Evolutionary conservation across 73 alveolate genomes (phyloP), one percentile per base, ranked within the genome.

Genomic region (Stentor coeruleus): DNA sequence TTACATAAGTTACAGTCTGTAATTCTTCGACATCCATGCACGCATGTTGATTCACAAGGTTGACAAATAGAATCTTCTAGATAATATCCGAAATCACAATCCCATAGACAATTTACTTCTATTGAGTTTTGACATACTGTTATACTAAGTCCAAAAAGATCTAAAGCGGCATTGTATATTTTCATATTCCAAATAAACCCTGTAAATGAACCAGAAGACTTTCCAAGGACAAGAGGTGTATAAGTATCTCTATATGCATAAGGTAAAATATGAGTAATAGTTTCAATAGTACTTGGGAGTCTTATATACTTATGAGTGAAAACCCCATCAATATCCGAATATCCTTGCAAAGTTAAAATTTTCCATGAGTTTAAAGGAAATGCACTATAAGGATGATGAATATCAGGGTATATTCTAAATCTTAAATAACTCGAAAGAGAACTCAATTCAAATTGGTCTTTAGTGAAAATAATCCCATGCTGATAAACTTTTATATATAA

Each of bases 281-380:
- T n/a, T n/a, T n/a, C n/a, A n/a, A n/a, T n/a, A 11, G 6, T 49
- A 20, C 66, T 49, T 6, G 66, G 66, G 20, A 20, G 66, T 11
- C 6, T 49, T 11, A 49, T 49, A 49, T 49, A 49, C n/a, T n/a
- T n/a, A n/a, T n/a, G n/a, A n/a, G n/a, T n/a, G n/a, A n/a, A n/a
- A n/a, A n/a, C n/a, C 20, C 66, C 66, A 49, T 49, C 66, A 49
- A 49, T 49, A 49, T 49, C 66, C 6, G 66, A 49, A 49, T 49
- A 49, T 11, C 6, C 66, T 49, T 6, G 6, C 6, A 49, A 49
- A 6, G 20, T 11, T 11, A 49, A 11, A 49, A 49, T 20, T 20
- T 49, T 6, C 66, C 66, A 49, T n/a, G n/a, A n/a, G 28, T 49
- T 49, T 11, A 11, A 6, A 49, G 20, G 66, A 6, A 20, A 49